A percentile compares a stretch with the other conserved stretches of the same genome.
Evolutionary conservation across 768 basidiomycete genomes (phyloP).

Genomic region (Auriculariales sp.): DNA sequence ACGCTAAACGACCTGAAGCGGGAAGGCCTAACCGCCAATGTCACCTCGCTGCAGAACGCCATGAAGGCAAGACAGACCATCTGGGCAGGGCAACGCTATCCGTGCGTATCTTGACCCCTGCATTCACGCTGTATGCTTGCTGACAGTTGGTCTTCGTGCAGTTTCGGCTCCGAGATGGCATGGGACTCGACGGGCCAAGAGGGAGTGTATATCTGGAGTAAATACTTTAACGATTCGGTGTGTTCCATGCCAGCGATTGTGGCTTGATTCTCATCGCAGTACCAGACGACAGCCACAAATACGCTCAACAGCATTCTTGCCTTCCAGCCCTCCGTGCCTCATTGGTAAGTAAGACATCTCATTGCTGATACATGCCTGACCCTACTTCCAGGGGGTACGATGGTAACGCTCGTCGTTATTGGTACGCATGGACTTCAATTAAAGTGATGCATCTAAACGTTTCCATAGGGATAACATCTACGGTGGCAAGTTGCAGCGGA

Average conservation of each 20-base stretch:
- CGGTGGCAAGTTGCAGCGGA: slow-evolving; percentile 37
- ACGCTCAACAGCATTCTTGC: slow-evolving; percentile 41
- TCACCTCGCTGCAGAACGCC: slow-evolving; percentile 28
- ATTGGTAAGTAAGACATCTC: slow-evolving; percentile 21
- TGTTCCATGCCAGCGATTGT: no score
- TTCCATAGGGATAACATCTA: slow-evolving; percentile 37
- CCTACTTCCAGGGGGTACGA: slow-evolving; percentile 31
- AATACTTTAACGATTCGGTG: no score
- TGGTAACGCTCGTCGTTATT: slow-evolving; percentile 42
- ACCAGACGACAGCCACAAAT: slow-evolving; percentile 32
- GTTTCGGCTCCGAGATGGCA: slow-evolving; percentile 46
- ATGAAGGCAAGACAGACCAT: slow-evolving; percentile 29
- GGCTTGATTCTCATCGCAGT: no score
- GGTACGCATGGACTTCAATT: slow-evolving; percentile 17
- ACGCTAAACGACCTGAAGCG: slow-evolving; percentile 35
- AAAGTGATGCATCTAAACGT: slow-evolving; percentile 1
- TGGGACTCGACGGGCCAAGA: slow-evolving; percentile 38
- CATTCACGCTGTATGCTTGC: no score
- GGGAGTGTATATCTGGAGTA: slow-evolving; percentile 42
- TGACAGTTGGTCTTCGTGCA: slow-evolving; percentile 13
- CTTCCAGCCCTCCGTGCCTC: slow-evolving; percentile 41
- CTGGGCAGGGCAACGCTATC: slow-evolving; percentile 36
- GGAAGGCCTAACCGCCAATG: slow-evolving; percentile 35
- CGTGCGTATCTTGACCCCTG: slow-evolving; percentile 21
- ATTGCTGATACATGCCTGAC: not conserved